phyloP scores from a whole-genome alignment of 1,284 basidiomycete species.

The Apiotrichum sp. region DNA sequence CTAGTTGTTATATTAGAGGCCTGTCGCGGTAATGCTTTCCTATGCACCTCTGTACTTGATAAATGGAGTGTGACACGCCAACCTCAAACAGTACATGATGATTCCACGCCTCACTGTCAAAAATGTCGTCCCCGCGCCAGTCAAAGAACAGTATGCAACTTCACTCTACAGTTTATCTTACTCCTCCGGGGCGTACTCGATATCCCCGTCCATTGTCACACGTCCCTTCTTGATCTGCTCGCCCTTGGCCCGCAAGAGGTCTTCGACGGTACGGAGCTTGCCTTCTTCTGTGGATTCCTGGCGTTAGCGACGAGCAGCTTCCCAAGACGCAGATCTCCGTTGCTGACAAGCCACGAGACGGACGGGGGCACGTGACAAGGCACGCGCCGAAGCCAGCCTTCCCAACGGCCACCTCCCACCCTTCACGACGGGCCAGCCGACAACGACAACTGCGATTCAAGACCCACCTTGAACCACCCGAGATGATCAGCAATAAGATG shows the following conservation, averaged over 20 bases:
- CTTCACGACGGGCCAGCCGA: too few relatives aligned
- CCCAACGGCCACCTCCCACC: too few relatives aligned
- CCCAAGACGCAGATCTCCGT: not conserved
- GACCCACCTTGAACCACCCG: slow-evolving; percentile 67
- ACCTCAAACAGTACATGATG: too few relatives aligned
- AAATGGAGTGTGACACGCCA: too few relatives aligned
- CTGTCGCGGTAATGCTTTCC: too few relatives aligned
- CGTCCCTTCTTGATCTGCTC: slow-evolving; percentile 63
- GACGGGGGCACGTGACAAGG: too few relatives aligned
- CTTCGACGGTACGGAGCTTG: slow-evolving; percentile 69
- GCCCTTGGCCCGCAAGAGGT: slow-evolving; percentile 67
- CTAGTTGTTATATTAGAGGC: not conserved
- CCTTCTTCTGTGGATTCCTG: slow-evolving; percentile 59
- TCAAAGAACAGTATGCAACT: not conserved
- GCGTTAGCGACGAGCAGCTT: not conserved
- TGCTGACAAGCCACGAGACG: too few relatives aligned
- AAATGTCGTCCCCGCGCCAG: not conserved
- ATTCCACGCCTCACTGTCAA: too few relatives aligned
- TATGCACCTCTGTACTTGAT: too few relatives aligned
- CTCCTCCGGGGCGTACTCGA: slow-evolving; percentile 36
- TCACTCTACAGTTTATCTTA: not conserved
- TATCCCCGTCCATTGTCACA: slow-evolving; percentile 50
- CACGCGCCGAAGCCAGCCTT: too few relatives aligned
- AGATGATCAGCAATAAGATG: slow-evolving; percentile 86
- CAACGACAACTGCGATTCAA: too few relatives aligned